Percentiles rank a stretch among this genome's conserved stretches.
Evolutionary conservation across 1,284 basidiomycete genomes (phyloP).

Genomic region (Leccinum ponderosum): DNA sequence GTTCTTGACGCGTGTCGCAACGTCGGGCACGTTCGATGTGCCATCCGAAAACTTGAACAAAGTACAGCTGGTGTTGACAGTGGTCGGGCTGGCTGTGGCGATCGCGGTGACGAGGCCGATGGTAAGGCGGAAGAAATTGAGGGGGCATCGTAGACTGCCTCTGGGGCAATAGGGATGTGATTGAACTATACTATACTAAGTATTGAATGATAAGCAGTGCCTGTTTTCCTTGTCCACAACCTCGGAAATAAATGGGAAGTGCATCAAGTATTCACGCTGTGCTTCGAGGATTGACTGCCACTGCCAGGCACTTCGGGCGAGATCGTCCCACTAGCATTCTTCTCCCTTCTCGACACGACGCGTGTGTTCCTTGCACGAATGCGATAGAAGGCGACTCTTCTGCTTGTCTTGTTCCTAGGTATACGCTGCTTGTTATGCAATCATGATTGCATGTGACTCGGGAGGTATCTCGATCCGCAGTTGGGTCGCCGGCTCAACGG

Average conservation of each 20-base stretch:
- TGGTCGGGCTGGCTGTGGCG: slow-evolving; percentile 69
- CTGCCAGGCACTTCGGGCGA: too few species aligned
- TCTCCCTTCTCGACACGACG: too few species aligned
- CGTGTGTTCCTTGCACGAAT: too few species aligned
- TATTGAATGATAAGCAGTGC: background rate
- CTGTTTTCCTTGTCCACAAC: too few species aligned
- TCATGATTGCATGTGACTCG: background rate
- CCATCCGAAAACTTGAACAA: slow-evolving; percentile 93
- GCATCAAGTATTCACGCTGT: background rate
- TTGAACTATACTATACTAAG: background rate
- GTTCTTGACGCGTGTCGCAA: slow-evolving; percentile 81
- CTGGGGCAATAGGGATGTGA: slow-evolving; percentile 7
- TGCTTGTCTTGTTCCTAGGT: background rate
- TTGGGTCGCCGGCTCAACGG: too few species aligned
- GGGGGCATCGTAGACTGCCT: slow-evolving; percentile 37
- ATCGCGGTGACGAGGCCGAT: slow-evolving; percentile 79
- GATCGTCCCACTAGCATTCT: too few species aligned
- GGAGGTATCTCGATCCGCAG: too few species aligned
- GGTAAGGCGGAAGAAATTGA: slow-evolving; percentile 62
- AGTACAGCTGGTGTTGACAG: slow-evolving; percentile 84
- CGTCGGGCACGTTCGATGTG: slow-evolving; percentile 93
- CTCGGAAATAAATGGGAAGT: background rate
- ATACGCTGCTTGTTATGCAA: background rate
- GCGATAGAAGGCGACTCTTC: background rate
- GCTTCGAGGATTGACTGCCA: background rate